Evolutionary conservation across 2,329 filamentous ascomycete genomes (phyloP), one percentile per base, ranked within the genome.

Genomic region (Trichoderma endophyticum): DNA sequence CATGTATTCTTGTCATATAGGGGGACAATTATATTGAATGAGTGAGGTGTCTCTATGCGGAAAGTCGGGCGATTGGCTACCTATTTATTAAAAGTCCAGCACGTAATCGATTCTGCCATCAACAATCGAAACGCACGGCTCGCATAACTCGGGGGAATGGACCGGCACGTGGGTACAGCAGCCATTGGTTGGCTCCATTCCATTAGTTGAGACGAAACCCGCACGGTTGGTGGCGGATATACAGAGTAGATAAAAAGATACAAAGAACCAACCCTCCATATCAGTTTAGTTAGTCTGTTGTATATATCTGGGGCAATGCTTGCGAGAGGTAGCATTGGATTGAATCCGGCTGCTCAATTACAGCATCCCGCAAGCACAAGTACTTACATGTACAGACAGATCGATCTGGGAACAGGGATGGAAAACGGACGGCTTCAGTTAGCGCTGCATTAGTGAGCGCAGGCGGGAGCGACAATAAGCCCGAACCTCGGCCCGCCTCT

Each of bases 401-500:
- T 43, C 36, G 15, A 43, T 43, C 36, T 43, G 36, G 36, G 36
- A 18, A 18, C 36, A 51, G 48, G 48, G 48, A 51, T 51, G n/a
- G 43, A 21, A 51, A 51, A 51, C n/a, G n/a, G 48, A 51, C 48
- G 48, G 48, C 48, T 24, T 51, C n/a, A 24, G 48, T 51, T 60
- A 60, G 57, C 57, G 57, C 28, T 12, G 28, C 57, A 32, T 60
- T 60, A 21, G 57, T 34, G 57, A 34, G 18, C 18, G n/a, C 28
- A 12, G 14, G 32, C 54, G 51, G 24, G 51, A 39, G 61, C 3
- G 26, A 15, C 59, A 43, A 59, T 39, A 43, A 67, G 64, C 64
- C 51, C 51, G 64, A 67, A 54, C 34, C 64, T 67, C 64, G 64
- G 64, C 64, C 51, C 64, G 64, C 39, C 30, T 54, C 28, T 57